Evolutionary conservation across 2,329 filamentous ascomycete species (phyloP).

Genomic region (Ophiostoma triangulosporum): DNA sequence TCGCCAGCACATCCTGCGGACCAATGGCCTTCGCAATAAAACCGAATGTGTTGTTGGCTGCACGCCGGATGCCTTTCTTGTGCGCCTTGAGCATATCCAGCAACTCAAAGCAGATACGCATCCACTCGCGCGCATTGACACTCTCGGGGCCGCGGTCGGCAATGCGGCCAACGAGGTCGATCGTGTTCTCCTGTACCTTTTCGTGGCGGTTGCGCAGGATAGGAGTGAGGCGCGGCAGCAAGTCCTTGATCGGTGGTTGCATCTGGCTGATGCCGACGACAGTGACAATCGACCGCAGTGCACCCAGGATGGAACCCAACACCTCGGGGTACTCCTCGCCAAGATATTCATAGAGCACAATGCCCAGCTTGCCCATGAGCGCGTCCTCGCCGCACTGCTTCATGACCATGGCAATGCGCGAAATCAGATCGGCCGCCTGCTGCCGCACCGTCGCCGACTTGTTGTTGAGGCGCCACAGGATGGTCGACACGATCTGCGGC

Average conservation of each 20-base stretch:
- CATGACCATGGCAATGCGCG: slow-evolving; percentile 96
- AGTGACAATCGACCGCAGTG: slow-evolving; percentile 88
- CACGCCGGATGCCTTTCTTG: slow-evolving; percentile 96
- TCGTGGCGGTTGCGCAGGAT: slow-evolving; percentile 97
- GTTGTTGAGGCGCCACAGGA: slow-evolving; percentile 94
- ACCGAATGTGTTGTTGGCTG: slow-evolving; percentile 98
- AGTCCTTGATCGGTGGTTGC: slow-evolving; percentile 94
- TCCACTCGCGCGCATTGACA: slow-evolving; percentile 96
- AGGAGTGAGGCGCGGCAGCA: slow-evolving; percentile 89
- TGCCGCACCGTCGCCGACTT: slow-evolving; percentile 94
- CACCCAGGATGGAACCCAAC: slow-evolving; percentile 87
- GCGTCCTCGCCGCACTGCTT: slow-evolving; percentile 95
- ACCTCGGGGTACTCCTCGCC: slow-evolving; percentile 98
- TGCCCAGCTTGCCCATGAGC: slow-evolving; percentile 85
- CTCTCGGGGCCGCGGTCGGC: slow-evolving; percentile 93
- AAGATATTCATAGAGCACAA: slow-evolving; percentile 93
- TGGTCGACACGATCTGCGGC: slow-evolving; percentile 91
- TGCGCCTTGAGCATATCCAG: slow-evolving; percentile 99
- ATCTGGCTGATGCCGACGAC: slow-evolving; percentile 95
- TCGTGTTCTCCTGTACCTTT: slow-evolving; percentile 98
- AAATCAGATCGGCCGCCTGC: slow-evolving; percentile 92
- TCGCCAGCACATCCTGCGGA: slow-evolving; percentile 91
- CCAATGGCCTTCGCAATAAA: slow-evolving; percentile 99
- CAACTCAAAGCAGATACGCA: slow-evolving; percentile 98
- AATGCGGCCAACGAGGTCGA: slow-evolving; percentile 94